These are phyloP conservation scores for Herpetospermum pedunculosum DNA, from an alignment of 306 rosid genomes.

Conservation along the genomic window DNA sequence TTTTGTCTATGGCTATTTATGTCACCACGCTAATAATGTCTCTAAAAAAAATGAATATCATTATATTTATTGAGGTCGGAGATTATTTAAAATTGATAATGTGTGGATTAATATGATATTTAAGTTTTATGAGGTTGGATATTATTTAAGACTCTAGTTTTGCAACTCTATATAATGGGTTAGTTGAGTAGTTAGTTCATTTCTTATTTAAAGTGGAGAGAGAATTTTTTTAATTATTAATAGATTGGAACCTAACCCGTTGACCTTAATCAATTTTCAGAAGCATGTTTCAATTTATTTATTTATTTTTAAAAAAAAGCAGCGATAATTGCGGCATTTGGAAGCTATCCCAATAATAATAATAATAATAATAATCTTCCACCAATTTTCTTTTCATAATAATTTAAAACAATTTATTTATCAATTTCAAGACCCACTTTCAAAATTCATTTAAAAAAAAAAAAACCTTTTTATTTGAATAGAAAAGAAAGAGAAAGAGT, in stretches of 20 bases:
- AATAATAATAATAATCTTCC: not conserved
- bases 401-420: not conserved
- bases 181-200: constrained; percentile 3
- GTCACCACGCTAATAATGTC: too few species aligned
- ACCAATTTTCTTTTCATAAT: not conserved
- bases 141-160: not conserved
- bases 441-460: not conserved
- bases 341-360: constrained; percentile 10
- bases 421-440: not conserved
- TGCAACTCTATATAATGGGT: not conserved
- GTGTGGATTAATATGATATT: too few species aligned
- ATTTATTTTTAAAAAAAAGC: not conserved
- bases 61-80: not conserved
- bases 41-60: too few species aligned
- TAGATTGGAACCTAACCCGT: constrained; percentile 8
- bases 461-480: not conserved
- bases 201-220: not conserved
- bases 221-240: not conserved
- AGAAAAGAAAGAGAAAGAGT: not conserved
- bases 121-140: not conserved
- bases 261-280: constrained; percentile 14
- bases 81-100: too few species aligned
- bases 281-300: not conserved
- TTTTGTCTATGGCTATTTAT: too few species aligned
- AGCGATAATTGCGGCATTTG: constrained; percentile 43